Evolutionary conservation across 257 asterid genomes (phyloP).

Genomic region (Solanum virginianum): DNA sequence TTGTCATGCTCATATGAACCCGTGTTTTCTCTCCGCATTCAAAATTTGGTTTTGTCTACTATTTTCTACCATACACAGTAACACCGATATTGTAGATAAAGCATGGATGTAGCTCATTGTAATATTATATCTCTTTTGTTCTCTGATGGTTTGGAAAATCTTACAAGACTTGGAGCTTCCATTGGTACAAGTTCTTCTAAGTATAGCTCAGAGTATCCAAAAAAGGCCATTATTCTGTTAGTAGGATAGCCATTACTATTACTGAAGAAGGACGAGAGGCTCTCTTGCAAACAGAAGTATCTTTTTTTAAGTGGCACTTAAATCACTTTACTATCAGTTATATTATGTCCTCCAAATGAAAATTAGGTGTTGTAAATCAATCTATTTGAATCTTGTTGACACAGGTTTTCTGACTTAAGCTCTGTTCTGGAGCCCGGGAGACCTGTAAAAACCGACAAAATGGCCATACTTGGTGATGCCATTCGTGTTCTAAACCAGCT

Average conservation of each 20-base stretch:
- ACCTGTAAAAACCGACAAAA: slow-evolving; percentile 62
- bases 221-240: not conserved
- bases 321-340: not conserved
- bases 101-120: not conserved
- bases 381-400: not conserved
- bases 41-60: not conserved
- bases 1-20: not conserved
- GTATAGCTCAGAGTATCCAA: not conserved
- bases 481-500: slow-evolving; percentile 47
- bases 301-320: not conserved
- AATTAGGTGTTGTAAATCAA: not conserved
- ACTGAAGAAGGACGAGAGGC: not conserved
- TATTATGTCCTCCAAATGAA: not conserved
- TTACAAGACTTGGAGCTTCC: not conserved
- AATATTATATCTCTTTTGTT: not conserved
- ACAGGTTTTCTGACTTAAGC: slow-evolving; percentile 60
- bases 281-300: not conserved
- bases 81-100: not conserved
- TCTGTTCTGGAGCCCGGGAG: slow-evolving; percentile 59
- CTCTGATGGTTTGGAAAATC: not conserved
- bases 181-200: not conserved
- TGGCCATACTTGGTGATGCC: slow-evolving; percentile 64
- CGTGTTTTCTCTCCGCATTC: not conserved
- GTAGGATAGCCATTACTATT: not conserved
- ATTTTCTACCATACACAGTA: not conserved